Evolutionary conservation across 1,284 basidiomycete genomes (phyloP).

Genomic region (Pascua sp.): DNA sequence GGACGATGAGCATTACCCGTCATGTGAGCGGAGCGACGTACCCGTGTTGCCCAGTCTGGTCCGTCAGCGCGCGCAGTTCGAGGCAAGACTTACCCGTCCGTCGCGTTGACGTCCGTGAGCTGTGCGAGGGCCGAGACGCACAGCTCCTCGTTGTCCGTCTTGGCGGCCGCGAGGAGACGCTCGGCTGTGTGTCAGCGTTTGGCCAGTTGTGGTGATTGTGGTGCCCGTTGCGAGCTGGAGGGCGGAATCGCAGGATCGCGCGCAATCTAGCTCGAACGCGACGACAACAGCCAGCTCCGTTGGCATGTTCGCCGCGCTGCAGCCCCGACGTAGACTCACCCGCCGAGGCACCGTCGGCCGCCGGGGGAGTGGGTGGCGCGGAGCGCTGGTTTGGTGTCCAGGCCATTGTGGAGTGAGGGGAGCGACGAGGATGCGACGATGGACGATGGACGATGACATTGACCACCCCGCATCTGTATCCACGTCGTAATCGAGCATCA

Average conservation of each 20-base stretch:
- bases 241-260: background rate
- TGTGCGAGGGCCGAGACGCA: constrained; percentile 60
- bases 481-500: background rate
- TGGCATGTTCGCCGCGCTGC: background rate
- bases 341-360: constrained; percentile 39
- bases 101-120: constrained; percentile 66
- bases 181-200: constrained; percentile 57
- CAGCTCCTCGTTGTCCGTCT: constrained; percentile 68
- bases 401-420: constrained; percentile 14
- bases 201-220: too few relatives aligned
- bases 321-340: constrained; percentile 27
- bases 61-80: constrained; percentile 5
- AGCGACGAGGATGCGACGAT: background rate
- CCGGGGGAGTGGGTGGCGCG: constrained; percentile 42
- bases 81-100: constrained; percentile 63
- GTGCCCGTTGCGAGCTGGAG: background rate
- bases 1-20: constrained; percentile 1
- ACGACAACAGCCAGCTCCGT: background rate
- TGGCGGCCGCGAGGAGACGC: constrained; percentile 68
- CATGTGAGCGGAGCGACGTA: constrained; percentile 29
- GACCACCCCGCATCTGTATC: background rate
- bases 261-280: background rate
- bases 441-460: background rate
- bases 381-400: constrained; percentile 25
- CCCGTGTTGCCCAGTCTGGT: constrained; percentile 69